Evolutionary conservation across 495 filamentous ascomycete species (phyloP).

Genomic region (Xylaria curta): DNA sequence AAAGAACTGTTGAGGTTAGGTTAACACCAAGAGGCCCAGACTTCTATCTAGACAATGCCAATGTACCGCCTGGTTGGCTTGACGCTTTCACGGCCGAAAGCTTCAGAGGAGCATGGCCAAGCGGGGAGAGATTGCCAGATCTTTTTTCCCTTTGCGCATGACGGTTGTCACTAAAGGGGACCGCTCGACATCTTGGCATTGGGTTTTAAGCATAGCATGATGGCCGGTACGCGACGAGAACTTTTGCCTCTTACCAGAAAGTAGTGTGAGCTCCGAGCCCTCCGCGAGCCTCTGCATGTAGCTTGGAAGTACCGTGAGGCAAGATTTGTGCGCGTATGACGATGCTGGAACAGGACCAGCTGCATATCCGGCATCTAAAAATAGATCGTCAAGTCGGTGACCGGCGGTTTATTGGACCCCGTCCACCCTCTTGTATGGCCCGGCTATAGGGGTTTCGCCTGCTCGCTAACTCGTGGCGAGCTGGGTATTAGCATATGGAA

Average conservation of each 20-base stretch:
- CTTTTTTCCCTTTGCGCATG: slow-evolving; percentile 36
- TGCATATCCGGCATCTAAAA: slow-evolving; percentile 23
- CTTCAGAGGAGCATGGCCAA: slow-evolving; percentile 19
- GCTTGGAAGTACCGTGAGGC: slow-evolving; percentile 26
- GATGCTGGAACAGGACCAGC: slow-evolving; percentile 9
- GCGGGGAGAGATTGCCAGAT: slow-evolving; percentile 30
- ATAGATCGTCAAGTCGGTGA: slow-evolving; percentile 25
- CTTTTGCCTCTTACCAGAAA: slow-evolving; percentile 14
- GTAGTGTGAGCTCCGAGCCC: neutral
- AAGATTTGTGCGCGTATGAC: slow-evolving; percentile 18
- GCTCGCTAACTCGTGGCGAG: neutral
- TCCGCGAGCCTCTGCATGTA: slow-evolving; percentile 21
- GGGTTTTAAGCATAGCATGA: slow-evolving; percentile 20
- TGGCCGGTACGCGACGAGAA: slow-evolving; percentile 16
- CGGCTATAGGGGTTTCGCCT: neutral
- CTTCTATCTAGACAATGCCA: slow-evolving; percentile 3
- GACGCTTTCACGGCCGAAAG: slow-evolving; percentile 18
- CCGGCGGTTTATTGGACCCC: neutral
- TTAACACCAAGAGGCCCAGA: neutral
- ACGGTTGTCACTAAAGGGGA: slow-evolving; percentile 40
- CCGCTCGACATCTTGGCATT: slow-evolving; percentile 43
- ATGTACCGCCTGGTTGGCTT: slow-evolving; percentile 6
- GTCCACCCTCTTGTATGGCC: neutral
- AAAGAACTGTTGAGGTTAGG: neutral
- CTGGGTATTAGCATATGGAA: slow-evolving; percentile 11